Base-by-base conservation (phyloP, 257 asterid genomes). In the Nicotiana knightiana region DNA sequence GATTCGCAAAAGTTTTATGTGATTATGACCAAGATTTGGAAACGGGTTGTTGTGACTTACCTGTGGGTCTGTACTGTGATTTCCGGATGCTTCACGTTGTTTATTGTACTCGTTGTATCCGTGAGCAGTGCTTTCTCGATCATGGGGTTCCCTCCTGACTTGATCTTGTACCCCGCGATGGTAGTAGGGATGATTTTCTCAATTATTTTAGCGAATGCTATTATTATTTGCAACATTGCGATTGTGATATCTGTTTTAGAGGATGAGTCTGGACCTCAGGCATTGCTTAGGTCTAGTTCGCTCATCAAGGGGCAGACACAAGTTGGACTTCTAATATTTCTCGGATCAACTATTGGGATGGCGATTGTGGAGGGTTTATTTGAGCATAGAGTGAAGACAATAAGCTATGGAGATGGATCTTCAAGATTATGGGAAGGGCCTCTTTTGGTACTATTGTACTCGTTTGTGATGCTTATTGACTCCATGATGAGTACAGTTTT, bases 351-450 rank as follows among this genome's bases (percentile, higher is more conserved):
- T 0, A 88, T 94, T 16, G 99, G 97, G 76, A 84, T 92, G 97
- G 97, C 95, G 24, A 88, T 96, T 48, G 97, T 96, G 84, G 94
- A 96, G 88, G 97, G 95, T 67, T 86, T 96, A 51, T 96, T 93
- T 83, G 97, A 94, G 87, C 99, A 94, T 83, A 87, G 99, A 84
- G 99, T 96, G 79, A 96, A 92, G 88, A 93, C 94, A 15, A 82
- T 96, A 80, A 94, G 99, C 73, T 96, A 96, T 84, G 99, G 99
- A 80, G 97, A 94, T 86, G 98, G 98, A 61, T 92, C 99, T 71
- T 96, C 98, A 8, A 89, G 97, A 86, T 84, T 96, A 79, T 96
- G 98, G 99, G 99, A 96, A 89, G 98, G 99, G 30, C 99, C 99
- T 3, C 96, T 96, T 83, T 85, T 96, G 92, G 97, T 96, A 18